These are phyloP conservation scores for Colletotrichum sp. DNA, from an alignment of 2,329 filamentous ascomycete species.

Conservation along the genomic window DNA sequence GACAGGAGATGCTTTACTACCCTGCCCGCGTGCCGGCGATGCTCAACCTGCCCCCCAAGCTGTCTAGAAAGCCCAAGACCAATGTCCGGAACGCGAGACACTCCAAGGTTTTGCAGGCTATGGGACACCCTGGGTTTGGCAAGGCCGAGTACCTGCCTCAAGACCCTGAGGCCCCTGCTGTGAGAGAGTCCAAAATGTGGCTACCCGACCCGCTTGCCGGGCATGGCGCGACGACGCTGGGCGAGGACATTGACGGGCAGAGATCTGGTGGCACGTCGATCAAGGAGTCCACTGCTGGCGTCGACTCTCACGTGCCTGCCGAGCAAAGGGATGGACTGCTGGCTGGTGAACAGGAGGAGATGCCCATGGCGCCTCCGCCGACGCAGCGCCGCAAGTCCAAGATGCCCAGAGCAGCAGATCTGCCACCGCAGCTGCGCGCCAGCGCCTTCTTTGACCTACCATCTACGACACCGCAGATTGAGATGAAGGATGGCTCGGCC, in stretches of 20 bases:
- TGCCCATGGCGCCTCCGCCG: constrained; percentile 10
- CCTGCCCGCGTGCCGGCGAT: constrained; percentile 93
- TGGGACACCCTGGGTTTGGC: constrained; percentile 37
- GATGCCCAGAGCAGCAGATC: constrained; percentile 30
- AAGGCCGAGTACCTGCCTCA: constrained; percentile 35
- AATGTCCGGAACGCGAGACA: constrained; percentile 71
- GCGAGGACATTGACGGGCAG: neutral
- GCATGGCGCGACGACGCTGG: neutral
- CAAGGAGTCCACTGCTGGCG: neutral
- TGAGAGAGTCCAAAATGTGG: constrained; percentile 45
- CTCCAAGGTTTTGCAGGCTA: constrained; percentile 73
- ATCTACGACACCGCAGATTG: constrained; percentile 54
- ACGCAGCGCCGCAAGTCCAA: constrained; percentile 36
- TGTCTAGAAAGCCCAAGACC: constrained; percentile 75
- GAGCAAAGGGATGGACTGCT: neutral
- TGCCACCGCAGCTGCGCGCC: constrained; percentile 88
- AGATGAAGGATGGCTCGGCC: constrained; percentile 79
- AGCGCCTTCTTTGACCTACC: constrained; percentile 87
- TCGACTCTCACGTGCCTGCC: neutral
- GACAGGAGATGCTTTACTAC: constrained; percentile 89
- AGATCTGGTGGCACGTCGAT: neutral
- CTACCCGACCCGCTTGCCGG: constrained; percentile 51
- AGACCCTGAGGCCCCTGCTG: constrained; percentile 18
- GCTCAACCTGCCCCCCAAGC: constrained; percentile 87
- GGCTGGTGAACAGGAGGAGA: neutral